Base-by-base conservation (phyloP, 441 rosid species). In the Viola pubescens region DNA sequence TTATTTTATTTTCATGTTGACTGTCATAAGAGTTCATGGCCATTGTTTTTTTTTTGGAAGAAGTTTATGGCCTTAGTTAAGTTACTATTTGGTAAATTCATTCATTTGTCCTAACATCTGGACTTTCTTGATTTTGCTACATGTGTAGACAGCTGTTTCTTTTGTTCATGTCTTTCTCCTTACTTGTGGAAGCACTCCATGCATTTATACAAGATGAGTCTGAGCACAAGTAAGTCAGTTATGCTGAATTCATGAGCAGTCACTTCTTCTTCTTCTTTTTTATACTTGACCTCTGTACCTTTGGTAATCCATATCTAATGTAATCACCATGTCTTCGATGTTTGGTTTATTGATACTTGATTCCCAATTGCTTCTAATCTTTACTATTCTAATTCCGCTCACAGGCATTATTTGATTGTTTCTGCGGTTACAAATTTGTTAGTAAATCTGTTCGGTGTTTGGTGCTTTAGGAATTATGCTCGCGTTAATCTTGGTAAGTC, bases 61-160 rank as follows among this genome's bases (percentile, higher is more conserved):
- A 6, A 6, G 8, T 43, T 43, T 43, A 43, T 43, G 7, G 46
- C 9, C 46, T 9, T 43, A 43, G 46, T 9, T 43, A 43, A 43
- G 46, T 34, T 52, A 10, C 37, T 2, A 52, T 2, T 10, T 52
- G 3, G 34, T 16, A 34, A 34, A 37, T 52, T 52, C 37, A 0
- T 62, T 61, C 56, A 42, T 41, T 56, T 68, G 41, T 58, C 65
- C 81, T 86, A 71, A 77, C 75, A 73, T 71, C 51, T 75, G 67
- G 82, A 63, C 74, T 64, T 74, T 62, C 71, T 73, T 77, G 52
- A 65, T 71, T 79, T 78, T 85, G 87, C 73, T 82, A 75, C 82
- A 54, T 83, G 79, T 91, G 77, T 92, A 89, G 98, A 82, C 98
- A 89, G 98, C 89, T 92, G 76, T 92, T 89, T 75, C 94, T 92